Conservation (phyloP, 2,329 filamentous ascomycete genomes). For the Lizonia empirigonia region DNA sequence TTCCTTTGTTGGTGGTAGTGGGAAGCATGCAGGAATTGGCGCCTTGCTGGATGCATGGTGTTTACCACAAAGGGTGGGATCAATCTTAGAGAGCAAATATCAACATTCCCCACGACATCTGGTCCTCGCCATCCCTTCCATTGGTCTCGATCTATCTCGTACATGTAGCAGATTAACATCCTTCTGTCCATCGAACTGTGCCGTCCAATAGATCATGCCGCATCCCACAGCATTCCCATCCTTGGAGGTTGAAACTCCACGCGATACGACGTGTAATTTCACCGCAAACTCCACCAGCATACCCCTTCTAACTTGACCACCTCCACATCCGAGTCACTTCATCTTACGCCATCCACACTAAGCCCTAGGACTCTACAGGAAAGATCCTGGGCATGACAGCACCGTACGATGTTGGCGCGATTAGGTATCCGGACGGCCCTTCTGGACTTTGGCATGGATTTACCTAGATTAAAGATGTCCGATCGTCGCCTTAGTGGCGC, state of each 20-base stretch:
- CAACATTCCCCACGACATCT: background rate
- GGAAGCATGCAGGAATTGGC: background rate
- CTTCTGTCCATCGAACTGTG: background rate
- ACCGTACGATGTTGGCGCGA: background rate
- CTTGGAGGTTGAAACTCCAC: background rate
- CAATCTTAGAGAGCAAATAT: background rate
- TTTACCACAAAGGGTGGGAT: background rate
- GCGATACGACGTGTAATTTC: background rate
- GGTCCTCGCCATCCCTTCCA: background rate
- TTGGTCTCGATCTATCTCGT: background rate
- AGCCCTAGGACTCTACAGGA: background rate
- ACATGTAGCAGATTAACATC: background rate
- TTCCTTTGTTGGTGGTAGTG: conserved; percentile 1
- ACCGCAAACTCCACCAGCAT: background rate
- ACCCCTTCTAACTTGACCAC: background rate
- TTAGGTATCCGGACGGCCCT: conserved; percentile 1
- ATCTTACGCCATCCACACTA: background rate
- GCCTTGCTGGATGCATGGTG: background rate
- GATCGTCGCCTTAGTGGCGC: conserved; percentile 5
- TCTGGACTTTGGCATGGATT: conserved; percentile 5
- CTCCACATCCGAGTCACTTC: background rate
- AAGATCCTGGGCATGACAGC: background rate
- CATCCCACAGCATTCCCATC: background rate
- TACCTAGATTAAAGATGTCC: background rate
- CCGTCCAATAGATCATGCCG: background rate